These are phyloP conservation scores for Stephanodiscus minutulus DNA, from an alignment of 108 stramenopile genomes.

Conservation along the genomic window DNA sequence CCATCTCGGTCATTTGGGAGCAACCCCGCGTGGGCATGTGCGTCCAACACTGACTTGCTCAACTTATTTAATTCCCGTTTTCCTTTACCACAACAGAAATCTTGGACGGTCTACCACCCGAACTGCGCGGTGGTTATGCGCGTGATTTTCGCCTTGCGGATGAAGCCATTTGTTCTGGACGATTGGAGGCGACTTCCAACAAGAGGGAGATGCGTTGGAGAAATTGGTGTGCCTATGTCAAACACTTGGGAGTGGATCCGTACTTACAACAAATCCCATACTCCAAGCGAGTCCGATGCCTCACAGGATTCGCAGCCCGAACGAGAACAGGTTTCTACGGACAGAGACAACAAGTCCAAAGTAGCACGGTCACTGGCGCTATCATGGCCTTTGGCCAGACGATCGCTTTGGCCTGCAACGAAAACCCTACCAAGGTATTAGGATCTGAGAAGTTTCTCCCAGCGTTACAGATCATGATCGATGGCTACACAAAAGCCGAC, in stretches of 20 bases:
- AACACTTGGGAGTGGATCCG: constrained; percentile 8
- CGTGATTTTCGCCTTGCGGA: constrained; percentile 6
- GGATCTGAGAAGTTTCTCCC: neutral
- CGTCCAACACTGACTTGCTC: constrained; percentile 1
- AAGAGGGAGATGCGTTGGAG: constrained; percentile 2
- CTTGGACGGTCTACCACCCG: constrained; percentile 22
- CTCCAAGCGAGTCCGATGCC: neutral
- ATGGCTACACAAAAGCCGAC: neutral
- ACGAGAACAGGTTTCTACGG: neutral
- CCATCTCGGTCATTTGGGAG: constrained; percentile 33
- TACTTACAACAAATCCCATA: neutral
- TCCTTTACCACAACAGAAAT: constrained; percentile 23
- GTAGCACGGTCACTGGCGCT: neutral
- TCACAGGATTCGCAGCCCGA: neutral
- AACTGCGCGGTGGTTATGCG: neutral
- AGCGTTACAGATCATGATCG: neutral
- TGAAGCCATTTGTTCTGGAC: constrained; percentile 15
- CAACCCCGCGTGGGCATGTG: constrained; percentile 23
- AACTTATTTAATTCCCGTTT: constrained; percentile 11
- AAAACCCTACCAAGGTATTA: constrained; percentile 1
- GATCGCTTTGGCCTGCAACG: neutral
- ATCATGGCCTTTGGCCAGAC: constrained; percentile 8
- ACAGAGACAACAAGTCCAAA: neutral
- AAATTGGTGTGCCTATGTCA: neutral
- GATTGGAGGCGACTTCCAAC: constrained; percentile 22